phyloP scores from a whole-genome alignment of 441 rosid genomes.

The Cnidoscolus chayamansa region DNA sequence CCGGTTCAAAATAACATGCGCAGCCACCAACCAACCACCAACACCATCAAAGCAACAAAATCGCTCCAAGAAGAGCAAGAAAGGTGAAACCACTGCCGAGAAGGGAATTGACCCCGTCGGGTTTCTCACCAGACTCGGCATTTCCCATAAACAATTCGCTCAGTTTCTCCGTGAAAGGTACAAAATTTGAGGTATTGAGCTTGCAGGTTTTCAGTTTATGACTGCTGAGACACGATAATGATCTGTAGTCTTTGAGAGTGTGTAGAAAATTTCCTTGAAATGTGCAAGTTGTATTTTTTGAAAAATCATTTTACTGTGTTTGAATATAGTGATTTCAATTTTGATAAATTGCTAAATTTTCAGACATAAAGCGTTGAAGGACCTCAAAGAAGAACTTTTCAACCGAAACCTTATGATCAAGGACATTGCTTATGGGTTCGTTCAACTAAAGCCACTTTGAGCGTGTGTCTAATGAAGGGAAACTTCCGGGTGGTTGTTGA shows the following conservation, averaged over 20 bases:
- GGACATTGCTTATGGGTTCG: conserved; percentile 88
- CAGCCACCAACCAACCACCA: conserved; percentile 38
- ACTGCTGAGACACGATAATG: background rate
- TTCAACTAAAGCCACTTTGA: conserved; percentile 15
- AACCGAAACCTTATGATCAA: conserved; percentile 62
- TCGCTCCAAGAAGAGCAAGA: conserved; percentile 31
- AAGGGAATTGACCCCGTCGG: conserved; percentile 63
- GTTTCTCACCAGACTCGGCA: conserved; percentile 61
- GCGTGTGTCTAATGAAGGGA: background rate
- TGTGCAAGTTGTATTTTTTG: background rate
- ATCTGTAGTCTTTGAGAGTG: background rate
- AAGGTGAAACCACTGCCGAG: conserved; percentile 33
- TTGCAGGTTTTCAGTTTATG: background rate
- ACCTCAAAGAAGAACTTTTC: conserved; percentile 76
- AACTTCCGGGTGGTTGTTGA: background rate
- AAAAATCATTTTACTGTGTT: background rate
- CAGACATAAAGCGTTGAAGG: conserved; percentile 87
- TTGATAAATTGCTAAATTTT: conserved; percentile 8
- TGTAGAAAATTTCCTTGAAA: background rate
- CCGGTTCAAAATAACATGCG: conserved; percentile 32
- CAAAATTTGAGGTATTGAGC: background rate
- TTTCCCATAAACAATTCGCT: conserved; percentile 73
- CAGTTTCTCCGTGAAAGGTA: conserved; percentile 96
- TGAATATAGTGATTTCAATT: conserved; percentile 3
- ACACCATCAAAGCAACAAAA: conserved; percentile 21